Percentiles rank a stretch among this genome's conserved stretches.
phyloP scores from a whole-genome alignment of 257 asterid genomes.

The Solanum neorickii region DNA sequence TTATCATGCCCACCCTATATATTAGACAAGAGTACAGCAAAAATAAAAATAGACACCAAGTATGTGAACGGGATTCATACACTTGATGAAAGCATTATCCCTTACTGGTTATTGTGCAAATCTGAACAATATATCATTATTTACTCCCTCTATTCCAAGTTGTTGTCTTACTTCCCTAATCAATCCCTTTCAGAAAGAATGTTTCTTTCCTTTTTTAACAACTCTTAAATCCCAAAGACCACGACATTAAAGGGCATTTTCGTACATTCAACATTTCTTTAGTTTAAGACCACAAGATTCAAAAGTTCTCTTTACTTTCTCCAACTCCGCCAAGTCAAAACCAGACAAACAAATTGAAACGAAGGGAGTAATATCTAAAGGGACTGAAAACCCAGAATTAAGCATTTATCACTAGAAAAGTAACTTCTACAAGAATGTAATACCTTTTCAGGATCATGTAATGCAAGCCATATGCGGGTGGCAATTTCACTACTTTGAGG shows the following conservation, averaged over 20 bases:
- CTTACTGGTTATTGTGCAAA: background rate
- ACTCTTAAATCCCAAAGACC: background rate
- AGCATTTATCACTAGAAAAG: background rate
- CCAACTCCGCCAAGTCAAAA: background rate
- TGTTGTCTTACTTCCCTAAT: background rate
- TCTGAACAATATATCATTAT: background rate
- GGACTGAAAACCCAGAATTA: background rate
- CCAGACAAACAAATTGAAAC: background rate
- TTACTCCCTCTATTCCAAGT: background rate
- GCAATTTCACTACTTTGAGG: constrained; percentile 85
- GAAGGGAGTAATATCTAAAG: background rate
- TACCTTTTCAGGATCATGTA: constrained; percentile 92
- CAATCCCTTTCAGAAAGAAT: background rate
- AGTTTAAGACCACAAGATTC: background rate
- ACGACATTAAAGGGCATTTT: background rate
- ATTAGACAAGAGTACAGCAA: background rate
- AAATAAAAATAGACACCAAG: background rate
- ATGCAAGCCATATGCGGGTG: constrained; percentile 92
- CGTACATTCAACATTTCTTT: background rate
- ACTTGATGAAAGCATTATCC: background rate
- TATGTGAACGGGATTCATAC: background rate
- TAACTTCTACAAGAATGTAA: background rate
- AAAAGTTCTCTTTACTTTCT: background rate
- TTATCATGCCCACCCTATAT: background rate
- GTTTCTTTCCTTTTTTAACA: background rate